Conservation (phyloP, 2,329 filamentous ascomycete genomes). For the Alternaria dauci region DNA sequence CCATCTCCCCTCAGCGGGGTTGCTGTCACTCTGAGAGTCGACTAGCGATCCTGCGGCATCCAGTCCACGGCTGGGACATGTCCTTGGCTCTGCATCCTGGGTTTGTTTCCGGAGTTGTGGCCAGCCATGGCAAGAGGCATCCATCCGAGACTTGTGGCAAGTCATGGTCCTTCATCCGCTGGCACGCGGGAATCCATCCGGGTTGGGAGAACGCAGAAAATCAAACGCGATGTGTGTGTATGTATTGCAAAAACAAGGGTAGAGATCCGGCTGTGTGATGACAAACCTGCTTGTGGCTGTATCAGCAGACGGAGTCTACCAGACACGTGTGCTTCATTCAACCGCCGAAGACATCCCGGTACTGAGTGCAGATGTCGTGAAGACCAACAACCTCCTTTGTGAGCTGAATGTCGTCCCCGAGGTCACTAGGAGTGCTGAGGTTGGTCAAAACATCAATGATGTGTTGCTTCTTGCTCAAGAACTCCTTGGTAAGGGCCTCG, state of each 20-base stretch:
- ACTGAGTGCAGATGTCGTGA: constrained; percentile 46
- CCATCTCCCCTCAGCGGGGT: constrained; percentile 26
- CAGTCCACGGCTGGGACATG: constrained; percentile 38
- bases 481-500: constrained; percentile 42
- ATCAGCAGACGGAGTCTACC: constrained; percentile 30
- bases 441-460: constrained; percentile 45
- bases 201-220: constrained; percentile 34
- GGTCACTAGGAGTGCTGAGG: constrained; percentile 46
- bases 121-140: constrained; percentile 26
- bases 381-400: constrained; percentile 47
- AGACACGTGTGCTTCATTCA: constrained; percentile 35
- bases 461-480: constrained; percentile 46
- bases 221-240: constrained; percentile 31
- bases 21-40: constrained; percentile 30
- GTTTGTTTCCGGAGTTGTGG: constrained; percentile 22
- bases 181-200: constrained; percentile 34
- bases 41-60: constrained; percentile 27
- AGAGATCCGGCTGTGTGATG: constrained; percentile 28
- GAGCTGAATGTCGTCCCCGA: constrained; percentile 46
- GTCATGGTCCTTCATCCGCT: constrained; percentile 34
- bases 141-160: constrained; percentile 36
- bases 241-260: constrained; percentile 29
- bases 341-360: constrained; percentile 43
- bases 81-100: constrained; percentile 29
- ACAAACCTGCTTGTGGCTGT: constrained; percentile 42